A percentile compares a stretch with the other conserved stretches of the same genome.
phyloP scores from a whole-genome alignment of 306 rosid species.

The Cucumis sativus region Cucumber_9930_V3 NC_026660.2:21228501-21229000 shows the following conservation, averaged over 20 bases:
- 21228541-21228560: constrained; percentile 44
- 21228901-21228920: constrained; percentile 55
- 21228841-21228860: not conserved
- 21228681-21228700: not conserved
- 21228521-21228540: constrained; percentile 48
- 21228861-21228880: not conserved
- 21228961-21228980: constrained; percentile 77
- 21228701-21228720: not conserved
- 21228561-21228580: constrained; percentile 36
- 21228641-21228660: not conserved
- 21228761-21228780: not conserved
- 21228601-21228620: constrained; percentile 78
- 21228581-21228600: constrained; percentile 60
- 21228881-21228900: not conserved
- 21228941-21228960: constrained; percentile 61
- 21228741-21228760: not conserved
- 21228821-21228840: not conserved
- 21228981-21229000: constrained; percentile 75
- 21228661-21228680: not conserved
- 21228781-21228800: not conserved
- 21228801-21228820: not conserved
- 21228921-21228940: constrained; percentile 86
- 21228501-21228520: constrained; percentile 40
- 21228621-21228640: constrained; percentile 77
- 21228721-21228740: not conserved